phyloP scores from a whole-genome alignment of 495 filamentous ascomycete species.

The Tuber brumale region DNA sequence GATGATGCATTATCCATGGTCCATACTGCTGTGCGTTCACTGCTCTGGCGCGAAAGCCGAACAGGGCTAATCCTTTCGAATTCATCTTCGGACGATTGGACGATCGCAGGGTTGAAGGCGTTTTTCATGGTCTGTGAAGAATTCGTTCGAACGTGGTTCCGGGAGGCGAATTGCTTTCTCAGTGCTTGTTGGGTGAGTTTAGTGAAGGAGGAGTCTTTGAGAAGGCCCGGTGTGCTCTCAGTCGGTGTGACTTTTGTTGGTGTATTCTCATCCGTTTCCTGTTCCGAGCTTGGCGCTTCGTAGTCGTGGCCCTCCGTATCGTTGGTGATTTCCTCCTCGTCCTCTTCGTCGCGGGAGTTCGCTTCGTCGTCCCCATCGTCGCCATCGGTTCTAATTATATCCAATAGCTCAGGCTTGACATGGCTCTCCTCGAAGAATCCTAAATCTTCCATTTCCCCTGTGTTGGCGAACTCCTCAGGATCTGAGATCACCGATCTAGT shows the following conservation, averaged over 20 bases:
- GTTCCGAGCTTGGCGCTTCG: background rate
- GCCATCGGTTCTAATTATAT: conserved; percentile 56
- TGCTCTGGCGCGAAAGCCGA: conserved; percentile 33
- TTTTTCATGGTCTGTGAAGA: conserved; percentile 65
- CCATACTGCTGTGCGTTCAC: conserved; percentile 46
- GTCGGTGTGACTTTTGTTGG: conserved; percentile 13
- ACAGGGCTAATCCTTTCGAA: conserved; percentile 35
- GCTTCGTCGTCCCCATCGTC: conserved; percentile 81
- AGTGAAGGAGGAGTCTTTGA: conserved; percentile 33
- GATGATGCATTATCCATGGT: conserved; percentile 47
- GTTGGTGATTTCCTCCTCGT: conserved; percentile 45
- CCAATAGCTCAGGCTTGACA: background rate
- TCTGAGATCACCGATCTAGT: conserved; percentile 54
- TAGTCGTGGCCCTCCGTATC: conserved; percentile 16
- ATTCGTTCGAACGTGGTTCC: conserved; percentile 55
- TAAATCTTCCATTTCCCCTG: conserved; percentile 29
- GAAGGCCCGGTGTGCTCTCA: conserved; percentile 17
- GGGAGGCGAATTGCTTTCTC: conserved; percentile 38
- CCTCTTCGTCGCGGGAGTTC: conserved; percentile 66
- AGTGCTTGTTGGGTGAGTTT: conserved; percentile 15
- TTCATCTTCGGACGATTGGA: conserved; percentile 24
- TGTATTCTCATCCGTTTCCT: conserved; percentile 31
- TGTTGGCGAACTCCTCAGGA: conserved; percentile 49
- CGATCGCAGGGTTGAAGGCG: conserved; percentile 55
- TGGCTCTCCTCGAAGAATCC: conserved; percentile 21